A percentile compares a stretch with the other conserved stretches of the same genome.
These are phyloP conservation scores for Rhodofomes roseus DNA, from an alignment of 1,284 basidiomycete genomes.

Conservation along the genomic window DNA sequence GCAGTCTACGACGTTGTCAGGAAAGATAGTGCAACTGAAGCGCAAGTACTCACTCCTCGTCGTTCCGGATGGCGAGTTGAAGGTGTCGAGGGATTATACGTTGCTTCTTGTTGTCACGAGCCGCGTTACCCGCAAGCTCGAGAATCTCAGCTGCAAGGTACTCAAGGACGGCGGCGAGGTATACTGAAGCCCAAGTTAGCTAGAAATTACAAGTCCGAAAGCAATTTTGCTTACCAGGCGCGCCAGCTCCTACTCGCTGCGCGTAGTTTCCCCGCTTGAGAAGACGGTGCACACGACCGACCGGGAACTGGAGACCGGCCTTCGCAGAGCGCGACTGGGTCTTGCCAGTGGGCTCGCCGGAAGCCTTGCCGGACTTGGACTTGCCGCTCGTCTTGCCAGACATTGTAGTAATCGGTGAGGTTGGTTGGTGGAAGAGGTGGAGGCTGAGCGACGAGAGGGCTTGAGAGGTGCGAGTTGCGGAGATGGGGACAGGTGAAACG, in stretches of 20 bases:
- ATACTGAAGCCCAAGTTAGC: slow-evolving; percentile 46
- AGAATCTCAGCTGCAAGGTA: slow-evolving; percentile 88
- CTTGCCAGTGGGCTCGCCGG: slow-evolving; percentile 45
- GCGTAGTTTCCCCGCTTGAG: slow-evolving; percentile 88
- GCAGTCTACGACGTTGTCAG: slow-evolving; percentile 35
- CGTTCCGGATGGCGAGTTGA: slow-evolving; percentile 86
- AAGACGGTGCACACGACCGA: slow-evolving; percentile 91
- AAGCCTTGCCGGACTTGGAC: slow-evolving; percentile 58
- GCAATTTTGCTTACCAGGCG: slow-evolving; percentile 53
- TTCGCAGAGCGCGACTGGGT: slow-evolving; percentile 78
- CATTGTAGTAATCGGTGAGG: slow-evolving; percentile 32
- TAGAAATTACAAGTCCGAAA: not conserved
- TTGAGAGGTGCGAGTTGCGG: slow-evolving; percentile 11
- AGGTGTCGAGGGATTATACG: slow-evolving; percentile 87
- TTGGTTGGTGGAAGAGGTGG: slow-evolving; percentile 5
- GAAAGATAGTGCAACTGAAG: not conserved
- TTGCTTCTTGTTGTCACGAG: slow-evolving; percentile 79
- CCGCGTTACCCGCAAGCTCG: slow-evolving; percentile 83
- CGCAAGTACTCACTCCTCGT: slow-evolving; percentile 57
- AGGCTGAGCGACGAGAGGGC: slow-evolving; percentile 3
- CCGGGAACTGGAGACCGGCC: slow-evolving; percentile 82
- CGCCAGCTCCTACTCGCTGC: slow-evolving; percentile 75
- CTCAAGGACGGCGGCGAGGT: slow-evolving; percentile 82
- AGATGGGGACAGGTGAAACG: slow-evolving; percentile 7
- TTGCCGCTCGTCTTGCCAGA: slow-evolving; percentile 59